phyloP scores from a whole-genome alignment of 371 early-diverging fungal genomes.

The Syncephalastrum monosporum region DNA sequence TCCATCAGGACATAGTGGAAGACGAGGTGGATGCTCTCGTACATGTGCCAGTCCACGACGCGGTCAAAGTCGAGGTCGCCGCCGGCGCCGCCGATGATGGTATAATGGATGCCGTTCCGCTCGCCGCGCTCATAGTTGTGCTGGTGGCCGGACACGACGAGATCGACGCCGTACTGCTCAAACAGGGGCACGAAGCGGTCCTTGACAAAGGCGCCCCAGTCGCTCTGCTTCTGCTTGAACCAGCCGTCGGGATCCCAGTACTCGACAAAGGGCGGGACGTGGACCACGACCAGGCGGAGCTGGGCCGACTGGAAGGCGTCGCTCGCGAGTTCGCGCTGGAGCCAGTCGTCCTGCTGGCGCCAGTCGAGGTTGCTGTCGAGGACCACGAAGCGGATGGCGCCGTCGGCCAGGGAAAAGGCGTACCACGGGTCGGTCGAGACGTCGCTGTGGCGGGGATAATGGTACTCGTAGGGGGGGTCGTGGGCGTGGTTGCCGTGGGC shows the following conservation, averaged over 20 bases:
- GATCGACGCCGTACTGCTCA: conserved; percentile 63
- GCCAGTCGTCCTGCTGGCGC: conserved; percentile 60
- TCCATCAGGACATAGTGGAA: conserved; percentile 64
- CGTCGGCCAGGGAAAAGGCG: conserved; percentile 57
- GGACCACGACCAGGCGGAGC: conserved; percentile 71
- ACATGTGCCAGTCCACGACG: conserved; percentile 70
- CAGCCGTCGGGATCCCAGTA: conserved; percentile 79
- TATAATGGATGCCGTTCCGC: conserved; percentile 52
- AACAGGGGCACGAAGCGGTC: conserved; percentile 69
- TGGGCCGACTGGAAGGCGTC: conserved; percentile 51
- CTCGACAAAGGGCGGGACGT: conserved; percentile 80
- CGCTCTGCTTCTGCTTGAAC: conserved; percentile 60
- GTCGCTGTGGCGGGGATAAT: conserved; percentile 38
- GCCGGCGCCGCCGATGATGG: conserved; percentile 80
- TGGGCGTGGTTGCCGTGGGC: conserved; percentile 80
- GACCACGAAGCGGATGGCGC: conserved; percentile 67
- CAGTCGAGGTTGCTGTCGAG: conserved; percentile 72
- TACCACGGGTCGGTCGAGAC: conserved; percentile 49
- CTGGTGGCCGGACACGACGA: conserved; percentile 82
- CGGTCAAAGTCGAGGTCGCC: conserved; percentile 67
- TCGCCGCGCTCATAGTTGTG: conserved; percentile 76
- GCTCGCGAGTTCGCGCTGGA: conserved; percentile 56
- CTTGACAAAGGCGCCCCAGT: conserved; percentile 74
- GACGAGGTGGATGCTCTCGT: conserved; percentile 45
- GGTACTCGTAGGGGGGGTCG: conserved; percentile 48